Evolutionary conservation across 2,329 filamentous ascomycete species (phyloP), one percentile per base, ranked within the genome.

Genomic region (Venturiaceae sp.): DNA sequence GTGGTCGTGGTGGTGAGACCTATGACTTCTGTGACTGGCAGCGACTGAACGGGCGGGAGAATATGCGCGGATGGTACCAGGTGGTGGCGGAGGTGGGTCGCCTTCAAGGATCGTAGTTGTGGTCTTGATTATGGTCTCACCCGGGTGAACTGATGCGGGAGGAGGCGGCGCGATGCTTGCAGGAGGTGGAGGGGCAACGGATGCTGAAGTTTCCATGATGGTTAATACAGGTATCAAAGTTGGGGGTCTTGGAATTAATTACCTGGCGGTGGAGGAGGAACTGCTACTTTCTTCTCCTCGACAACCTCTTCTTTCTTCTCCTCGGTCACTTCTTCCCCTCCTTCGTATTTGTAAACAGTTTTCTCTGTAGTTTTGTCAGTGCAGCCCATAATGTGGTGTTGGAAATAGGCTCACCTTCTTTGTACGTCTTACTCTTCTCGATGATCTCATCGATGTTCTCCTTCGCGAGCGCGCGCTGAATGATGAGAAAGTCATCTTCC

Each of bases 381-480:
- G 8, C 3, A 3, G 23, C 5, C 80, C 68, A 81, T 85, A 6
- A 8, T 21, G 9, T 3, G 19, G 13, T 16, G 11, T 19, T 23
- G 11, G n/a, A 2, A 14, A 32, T 21, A n/a, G 26, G 14, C 30
- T 21, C 19, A 54, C 57, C 58, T 50, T 44, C 50, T 28, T 34
- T 36, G 72, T 90, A 91, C 33, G 87, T 84, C 66, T 91, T 88
- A 71, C 90, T 95, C 54, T 91, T 77, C 66, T 84, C 86, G 65
- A 96, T 87, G 47, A 96, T 80, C 66, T 95, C 88, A 65, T 96
- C 91, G 62, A 96, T 96, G 65, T 96, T 90, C 19, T 92, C 84
- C 65, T 95, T 92, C 16, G 90, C 88, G 5, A 97, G 80, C 9
- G 92, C 92, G 67, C 89, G 87, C 64, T 88, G 84, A 34, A 97